These are phyloP conservation scores for Cyclanthera cordifolia DNA, from an alignment of 306 rosid species.

Conservation along the genomic window DNA sequence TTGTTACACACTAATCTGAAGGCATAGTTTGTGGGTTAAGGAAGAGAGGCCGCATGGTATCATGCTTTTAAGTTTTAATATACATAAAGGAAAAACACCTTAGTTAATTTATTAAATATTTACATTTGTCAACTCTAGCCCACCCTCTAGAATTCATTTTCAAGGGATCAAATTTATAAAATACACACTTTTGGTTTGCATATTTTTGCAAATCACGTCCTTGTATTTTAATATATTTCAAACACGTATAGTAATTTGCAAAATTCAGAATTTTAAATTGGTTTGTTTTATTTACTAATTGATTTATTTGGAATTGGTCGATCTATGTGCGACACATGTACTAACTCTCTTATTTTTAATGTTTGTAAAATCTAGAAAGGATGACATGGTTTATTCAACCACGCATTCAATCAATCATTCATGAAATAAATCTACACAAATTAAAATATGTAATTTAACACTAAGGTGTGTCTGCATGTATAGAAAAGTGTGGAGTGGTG, in stretches of 20 bases:
- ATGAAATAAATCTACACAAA: no score
- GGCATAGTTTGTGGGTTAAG: constrained; percentile 15
- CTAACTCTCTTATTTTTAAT: no score
- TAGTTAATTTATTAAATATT: background rate
- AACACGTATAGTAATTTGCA: background rate
- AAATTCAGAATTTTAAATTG: background rate
- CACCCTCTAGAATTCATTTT: background rate
- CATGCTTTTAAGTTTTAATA: background rate
- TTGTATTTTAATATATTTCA: background rate
- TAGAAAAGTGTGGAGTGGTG: no score
- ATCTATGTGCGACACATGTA: background rate
- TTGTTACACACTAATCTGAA: background rate
- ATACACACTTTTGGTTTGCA: background rate
- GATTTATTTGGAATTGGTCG: background rate
- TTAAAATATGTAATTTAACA: no score
- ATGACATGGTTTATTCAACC: no score
- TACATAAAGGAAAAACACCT: background rate
- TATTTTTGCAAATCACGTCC: background rate
- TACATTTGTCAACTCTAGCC: background rate
- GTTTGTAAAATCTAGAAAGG: no score
- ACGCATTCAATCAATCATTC: no score
- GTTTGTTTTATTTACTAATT: background rate
- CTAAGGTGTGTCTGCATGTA: no score
- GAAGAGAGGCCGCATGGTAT: background rate
- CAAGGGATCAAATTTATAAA: background rate